A percentile compares a stretch with the other conserved stretches of the same genome.
These are phyloP conservation scores for Solanum lycopersicoides DNA, from an alignment of 257 asterid species.

Conservation along the genomic window DNA sequence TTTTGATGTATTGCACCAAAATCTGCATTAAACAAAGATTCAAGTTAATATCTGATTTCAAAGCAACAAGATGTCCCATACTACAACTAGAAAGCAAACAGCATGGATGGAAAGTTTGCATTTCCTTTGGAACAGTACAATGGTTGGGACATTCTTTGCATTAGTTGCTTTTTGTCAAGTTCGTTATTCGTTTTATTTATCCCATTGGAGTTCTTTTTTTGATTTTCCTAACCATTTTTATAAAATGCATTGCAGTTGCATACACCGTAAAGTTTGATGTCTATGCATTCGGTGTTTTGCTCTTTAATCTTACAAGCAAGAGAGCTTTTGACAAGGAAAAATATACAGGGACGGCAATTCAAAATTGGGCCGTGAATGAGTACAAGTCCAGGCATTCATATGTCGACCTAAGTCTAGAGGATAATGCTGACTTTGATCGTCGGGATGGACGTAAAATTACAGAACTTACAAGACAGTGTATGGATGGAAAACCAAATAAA, in stretches of 20 bases:
- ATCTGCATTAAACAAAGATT: slow-evolving; percentile 30
- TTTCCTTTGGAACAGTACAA: background rate
- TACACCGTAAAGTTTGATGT: background rate
- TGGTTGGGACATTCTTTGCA: background rate
- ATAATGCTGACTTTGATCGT: too few species aligned
- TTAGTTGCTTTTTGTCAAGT: background rate
- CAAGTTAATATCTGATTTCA: background rate
- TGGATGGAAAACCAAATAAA: too few species aligned
- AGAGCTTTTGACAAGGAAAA: background rate
- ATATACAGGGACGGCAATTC: background rate
- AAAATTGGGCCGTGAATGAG: background rate
- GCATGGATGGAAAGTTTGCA: background rate
- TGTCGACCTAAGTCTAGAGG: too few species aligned
- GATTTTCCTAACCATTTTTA: background rate
- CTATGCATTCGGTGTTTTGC: background rate
- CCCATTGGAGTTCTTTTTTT: background rate
- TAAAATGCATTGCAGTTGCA: background rate
- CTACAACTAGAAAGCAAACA: background rate
- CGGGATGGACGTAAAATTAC: too few species aligned
- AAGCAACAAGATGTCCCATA: background rate
- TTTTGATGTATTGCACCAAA: slow-evolving; percentile 69
- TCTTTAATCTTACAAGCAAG: background rate
- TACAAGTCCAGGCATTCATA: background rate
- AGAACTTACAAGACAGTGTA: too few species aligned
- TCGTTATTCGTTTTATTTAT: background rate